Percentiles rank a stretch among this genome's conserved stretches.
Conservation (phyloP, 2,329 filamentous ascomycete species). For the Stachybotrys chlorohalonatus region DNA sequence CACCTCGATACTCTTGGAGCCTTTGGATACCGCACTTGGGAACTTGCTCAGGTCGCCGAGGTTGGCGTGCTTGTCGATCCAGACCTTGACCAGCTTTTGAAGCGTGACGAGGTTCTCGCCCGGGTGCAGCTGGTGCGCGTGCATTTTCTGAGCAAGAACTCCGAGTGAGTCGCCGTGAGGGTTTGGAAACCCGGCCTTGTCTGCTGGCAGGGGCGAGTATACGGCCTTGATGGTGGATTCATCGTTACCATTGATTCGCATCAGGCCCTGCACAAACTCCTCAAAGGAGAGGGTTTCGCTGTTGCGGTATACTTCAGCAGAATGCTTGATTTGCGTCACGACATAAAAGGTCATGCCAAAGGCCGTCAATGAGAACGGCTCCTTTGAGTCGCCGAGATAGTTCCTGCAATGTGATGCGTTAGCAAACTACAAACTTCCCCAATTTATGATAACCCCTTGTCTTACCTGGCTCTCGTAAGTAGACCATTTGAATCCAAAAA, state of each 20-base stretch:
- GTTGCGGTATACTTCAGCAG: conserved; percentile 12
- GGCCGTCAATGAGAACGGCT: conserved; percentile 14
- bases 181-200: conserved; percentile 15
- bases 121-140: conserved; percentile 12
- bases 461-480: conserved; percentile 10
- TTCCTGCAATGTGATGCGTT: neutral
- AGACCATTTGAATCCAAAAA: conserved; percentile 11
- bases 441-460: too few relatives aligned
- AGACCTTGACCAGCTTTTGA: conserved; percentile 7
- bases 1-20: neutral
- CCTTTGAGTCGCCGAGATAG: conserved; percentile 5
- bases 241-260: conserved; percentile 9
- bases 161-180: conserved; percentile 10
- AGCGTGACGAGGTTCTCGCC: conserved; percentile 10
- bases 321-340: conserved; percentile 11
- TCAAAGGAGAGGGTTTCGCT: conserved; percentile 13
- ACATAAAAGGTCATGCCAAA: conserved; percentile 14
- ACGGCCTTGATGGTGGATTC: conserved; percentile 8
- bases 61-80: conserved; percentile 6
- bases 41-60: conserved; percentile 1
- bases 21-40: neutral
- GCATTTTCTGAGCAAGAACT: conserved; percentile 8
- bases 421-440: neutral
- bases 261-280: conserved; percentile 10
- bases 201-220: conserved; percentile 6